A percentile compares a stretch with the other conserved stretches of the same genome.
phyloP scores from a whole-genome alignment of 1,284 basidiomycete species.

The Trametes sp. region DNA sequence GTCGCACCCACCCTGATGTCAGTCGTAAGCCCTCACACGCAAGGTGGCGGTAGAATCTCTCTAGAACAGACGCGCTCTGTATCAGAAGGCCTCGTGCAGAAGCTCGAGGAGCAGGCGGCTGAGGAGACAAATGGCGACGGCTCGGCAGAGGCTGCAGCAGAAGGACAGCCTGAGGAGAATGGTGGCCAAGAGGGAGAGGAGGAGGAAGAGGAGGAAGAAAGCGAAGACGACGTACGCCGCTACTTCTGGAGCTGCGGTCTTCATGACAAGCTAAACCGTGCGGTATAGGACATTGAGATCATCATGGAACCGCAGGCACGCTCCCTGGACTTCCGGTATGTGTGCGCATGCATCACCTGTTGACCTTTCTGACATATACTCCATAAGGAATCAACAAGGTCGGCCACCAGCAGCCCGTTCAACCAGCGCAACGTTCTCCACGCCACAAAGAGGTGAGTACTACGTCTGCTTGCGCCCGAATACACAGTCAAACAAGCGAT shows the following conservation, averaged over 20 bases:
- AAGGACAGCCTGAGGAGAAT: conserved; percentile 44
- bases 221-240: conserved; percentile 50
- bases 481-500: not conserved
- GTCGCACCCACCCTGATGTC: conserved; percentile 35
- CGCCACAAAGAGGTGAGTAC: conserved; percentile 49
- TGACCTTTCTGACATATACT: not conserved
- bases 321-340: conserved; percentile 77
- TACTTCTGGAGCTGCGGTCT: not conserved
- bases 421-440: conserved; percentile 44
- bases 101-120: conserved; percentile 53
- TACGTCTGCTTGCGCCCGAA: not conserved
- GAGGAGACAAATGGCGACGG: conserved; percentile 33
- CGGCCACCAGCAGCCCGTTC: conserved; percentile 37
- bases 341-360: not conserved
- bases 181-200: conserved; percentile 35
- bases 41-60: conserved; percentile 48
- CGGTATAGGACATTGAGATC: conserved; percentile 74
- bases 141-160: conserved; percentile 46
- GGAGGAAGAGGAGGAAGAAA: conserved; percentile 44
- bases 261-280: conserved; percentile 7
- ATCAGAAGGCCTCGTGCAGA: conserved; percentile 55
- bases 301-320: conserved; percentile 77
- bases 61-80: conserved; percentile 49
- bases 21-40: conserved; percentile 26
- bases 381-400: conserved; percentile 23